Conservation (phyloP, 805 yeast species). For the Vanderwaltozyma verrucispora region DNA sequence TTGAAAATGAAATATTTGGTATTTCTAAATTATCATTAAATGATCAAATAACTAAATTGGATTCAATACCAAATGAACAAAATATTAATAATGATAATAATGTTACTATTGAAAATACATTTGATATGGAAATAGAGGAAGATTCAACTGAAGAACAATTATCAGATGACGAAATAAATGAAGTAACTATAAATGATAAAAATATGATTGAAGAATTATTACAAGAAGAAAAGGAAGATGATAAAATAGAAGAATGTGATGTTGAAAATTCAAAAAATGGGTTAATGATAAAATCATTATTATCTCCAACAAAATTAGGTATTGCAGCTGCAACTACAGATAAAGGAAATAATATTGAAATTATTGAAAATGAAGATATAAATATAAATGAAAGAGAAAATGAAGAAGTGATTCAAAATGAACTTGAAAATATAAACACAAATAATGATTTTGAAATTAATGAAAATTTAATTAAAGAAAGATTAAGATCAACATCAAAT, state of each 20-base stretch:
- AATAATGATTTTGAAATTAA: background rate
- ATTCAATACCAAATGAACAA: too few relatives aligned
- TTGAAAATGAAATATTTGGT: background rate
- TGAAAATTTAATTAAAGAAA: constrained; percentile 5
- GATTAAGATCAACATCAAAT: constrained; percentile 10
- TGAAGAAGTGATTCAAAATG: too few relatives aligned
- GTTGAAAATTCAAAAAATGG: constrained; percentile 1
- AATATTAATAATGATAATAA: background rate
- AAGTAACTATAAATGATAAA: too few relatives aligned
- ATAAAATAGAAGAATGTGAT: too few relatives aligned
- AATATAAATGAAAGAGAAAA: too few relatives aligned
- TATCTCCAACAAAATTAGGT: constrained; percentile 24
- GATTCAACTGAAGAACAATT: too few relatives aligned
- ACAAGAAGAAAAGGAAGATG: constrained; percentile 5
- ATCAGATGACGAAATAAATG: constrained; percentile 1
- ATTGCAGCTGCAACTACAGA: constrained; percentile 17
- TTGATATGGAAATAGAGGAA: constrained; percentile 5
- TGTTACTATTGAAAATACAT: background rate
- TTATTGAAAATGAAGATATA: too few relatives aligned
- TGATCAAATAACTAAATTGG: background rate
- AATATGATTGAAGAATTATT: constrained; percentile 6
- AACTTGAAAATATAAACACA: too few relatives aligned
- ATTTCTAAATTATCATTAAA: constrained; percentile 1
- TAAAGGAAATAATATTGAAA: too few relatives aligned
- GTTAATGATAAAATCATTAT: constrained; percentile 9